Percentiles rank a stretch among this genome's conserved stretches.
Conservation (phyloP, 2,329 filamentous ascomycete species). For the Sporothrix pallida region DNA sequence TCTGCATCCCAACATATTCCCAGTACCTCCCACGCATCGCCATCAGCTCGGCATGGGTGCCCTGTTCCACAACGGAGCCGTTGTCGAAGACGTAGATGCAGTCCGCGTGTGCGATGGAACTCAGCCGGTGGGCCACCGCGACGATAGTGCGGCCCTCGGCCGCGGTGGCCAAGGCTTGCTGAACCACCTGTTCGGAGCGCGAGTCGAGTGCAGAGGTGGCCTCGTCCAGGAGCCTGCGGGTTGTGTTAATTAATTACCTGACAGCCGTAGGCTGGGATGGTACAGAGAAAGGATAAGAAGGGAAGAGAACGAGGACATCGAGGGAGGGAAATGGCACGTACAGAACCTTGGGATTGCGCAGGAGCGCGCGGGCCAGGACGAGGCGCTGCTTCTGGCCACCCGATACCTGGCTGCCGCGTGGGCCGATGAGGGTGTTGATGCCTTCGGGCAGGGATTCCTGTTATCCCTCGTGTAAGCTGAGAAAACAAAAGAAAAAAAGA, state of each 20-base stretch:
- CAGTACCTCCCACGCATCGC: slow-evolving; percentile 17
- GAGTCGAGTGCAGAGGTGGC: slow-evolving; percentile 78
- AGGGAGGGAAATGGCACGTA: background rate
- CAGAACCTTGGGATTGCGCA: slow-evolving; percentile 84
- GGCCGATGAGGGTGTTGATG: slow-evolving; percentile 82
- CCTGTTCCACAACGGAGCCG: slow-evolving; percentile 81
- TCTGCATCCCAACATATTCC: slow-evolving; percentile 27
- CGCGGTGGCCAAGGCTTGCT: slow-evolving; percentile 78
- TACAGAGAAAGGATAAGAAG: background rate
- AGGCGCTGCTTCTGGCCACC: slow-evolving; percentile 95
- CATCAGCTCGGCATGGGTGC: slow-evolving; percentile 76
- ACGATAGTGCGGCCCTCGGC: slow-evolving; percentile 87
- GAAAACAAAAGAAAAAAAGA: background rate
- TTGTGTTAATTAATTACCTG: slow-evolving; percentile 15
- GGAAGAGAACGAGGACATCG: background rate
- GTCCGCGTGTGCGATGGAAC: slow-evolving; percentile 91
- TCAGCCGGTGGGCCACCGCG: slow-evolving; percentile 87
- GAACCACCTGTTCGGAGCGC: slow-evolving; percentile 77
- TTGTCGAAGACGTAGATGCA: slow-evolving; percentile 93
- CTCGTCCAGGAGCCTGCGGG: slow-evolving; percentile 69
- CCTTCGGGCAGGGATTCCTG: slow-evolving; percentile 68
- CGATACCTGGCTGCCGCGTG: slow-evolving; percentile 83
- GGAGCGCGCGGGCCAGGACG: slow-evolving; percentile 85
- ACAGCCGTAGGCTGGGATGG: background rate
- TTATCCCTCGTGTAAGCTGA: background rate